Conservation (phyloP, 345 rosid genomes). For the Populus deltoides region DNA sequence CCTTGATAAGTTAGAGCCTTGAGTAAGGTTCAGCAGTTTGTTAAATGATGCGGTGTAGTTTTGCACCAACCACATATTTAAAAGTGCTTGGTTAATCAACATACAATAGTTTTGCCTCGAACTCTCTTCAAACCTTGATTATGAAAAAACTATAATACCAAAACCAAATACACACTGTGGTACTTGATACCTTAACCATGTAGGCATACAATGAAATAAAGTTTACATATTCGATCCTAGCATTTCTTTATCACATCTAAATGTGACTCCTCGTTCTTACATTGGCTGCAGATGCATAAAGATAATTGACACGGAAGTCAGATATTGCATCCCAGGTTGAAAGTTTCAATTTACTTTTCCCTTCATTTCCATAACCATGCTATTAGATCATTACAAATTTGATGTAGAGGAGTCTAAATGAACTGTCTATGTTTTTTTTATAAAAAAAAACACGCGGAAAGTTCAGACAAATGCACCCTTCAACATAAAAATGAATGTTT, state of each 20-base stretch:
- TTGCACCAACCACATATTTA: too few relatives aligned
- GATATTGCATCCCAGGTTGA: background rate
- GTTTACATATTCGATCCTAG: background rate
- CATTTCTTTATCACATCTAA: background rate
- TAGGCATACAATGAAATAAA: too few relatives aligned
- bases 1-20: background rate
- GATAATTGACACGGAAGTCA: background rate
- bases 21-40: too few relatives aligned
- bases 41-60: too few relatives aligned
- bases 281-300: background rate
- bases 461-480: background rate
- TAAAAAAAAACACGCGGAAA: too few relatives aligned
- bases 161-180: background rate
- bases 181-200: background rate
- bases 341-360: background rate
- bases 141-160: too few relatives aligned
- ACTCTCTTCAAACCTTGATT: too few relatives aligned
- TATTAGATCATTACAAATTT: background rate
- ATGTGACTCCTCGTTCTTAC: background rate
- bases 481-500: background rate
- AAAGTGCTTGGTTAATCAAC: too few relatives aligned
- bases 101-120: too few relatives aligned
- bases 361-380: background rate
- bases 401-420: background rate
- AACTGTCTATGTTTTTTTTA: too few relatives aligned